Evolutionary conservation across 2,329 filamentous ascomycete genomes (phyloP).

Genomic region (Tolypocladium ovalisporum): DNA sequence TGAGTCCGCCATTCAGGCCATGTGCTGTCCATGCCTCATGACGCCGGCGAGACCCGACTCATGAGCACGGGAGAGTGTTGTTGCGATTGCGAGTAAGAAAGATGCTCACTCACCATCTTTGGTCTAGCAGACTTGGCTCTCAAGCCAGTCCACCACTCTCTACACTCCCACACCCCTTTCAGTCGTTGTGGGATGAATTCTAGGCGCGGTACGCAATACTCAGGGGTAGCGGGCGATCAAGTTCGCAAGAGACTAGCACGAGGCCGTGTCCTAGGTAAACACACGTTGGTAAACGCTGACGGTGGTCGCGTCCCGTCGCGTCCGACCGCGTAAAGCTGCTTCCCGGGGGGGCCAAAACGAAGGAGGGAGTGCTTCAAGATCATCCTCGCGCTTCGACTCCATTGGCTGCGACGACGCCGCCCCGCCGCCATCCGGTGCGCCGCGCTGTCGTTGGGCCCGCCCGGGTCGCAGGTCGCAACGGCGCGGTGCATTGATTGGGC

Average conservation of each 20-base stretch:
- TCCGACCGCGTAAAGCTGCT: constrained; percentile 25
- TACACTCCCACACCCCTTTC: background rate
- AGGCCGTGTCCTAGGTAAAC: background rate
- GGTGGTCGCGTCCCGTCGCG: constrained; percentile 9
- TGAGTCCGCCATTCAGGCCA: background rate
- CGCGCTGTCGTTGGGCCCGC: background rate
- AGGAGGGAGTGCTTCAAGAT: background rate
- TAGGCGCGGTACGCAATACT: background rate
- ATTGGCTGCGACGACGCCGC: background rate
- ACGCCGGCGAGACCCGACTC: background rate
- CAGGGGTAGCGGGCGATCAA: background rate
- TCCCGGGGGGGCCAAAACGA: background rate
- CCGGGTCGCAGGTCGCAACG: background rate
- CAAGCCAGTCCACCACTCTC: background rate
- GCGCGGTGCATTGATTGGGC: background rate
- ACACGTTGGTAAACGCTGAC: background rate
- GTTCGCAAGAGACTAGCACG: background rate
- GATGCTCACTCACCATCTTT: background rate
- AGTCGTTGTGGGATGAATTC: background rate
- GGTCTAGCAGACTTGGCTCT: background rate
- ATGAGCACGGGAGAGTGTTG: background rate
- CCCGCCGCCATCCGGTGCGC: background rate
- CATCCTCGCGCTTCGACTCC: background rate
- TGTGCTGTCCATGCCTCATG: background rate
- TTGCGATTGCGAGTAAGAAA: background rate